Conservation (phyloP, 2,329 filamentous ascomycete genomes). For the Nemania sp. region DNA sequence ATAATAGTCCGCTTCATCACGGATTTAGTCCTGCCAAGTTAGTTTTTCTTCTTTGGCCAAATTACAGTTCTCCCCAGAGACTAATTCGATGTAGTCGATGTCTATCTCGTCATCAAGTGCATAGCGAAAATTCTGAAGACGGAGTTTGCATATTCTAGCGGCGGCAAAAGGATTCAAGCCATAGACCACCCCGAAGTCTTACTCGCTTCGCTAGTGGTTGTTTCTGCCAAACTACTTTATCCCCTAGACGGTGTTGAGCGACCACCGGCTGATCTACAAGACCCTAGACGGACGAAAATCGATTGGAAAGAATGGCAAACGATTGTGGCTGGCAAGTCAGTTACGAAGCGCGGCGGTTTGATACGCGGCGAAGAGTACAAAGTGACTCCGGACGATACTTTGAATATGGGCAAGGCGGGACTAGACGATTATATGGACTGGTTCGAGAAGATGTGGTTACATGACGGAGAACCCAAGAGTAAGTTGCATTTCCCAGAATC, state of each 20-base stretch:
- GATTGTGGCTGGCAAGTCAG: slow-evolving; percentile 45
- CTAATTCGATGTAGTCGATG: slow-evolving; percentile 58
- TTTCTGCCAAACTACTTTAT: slow-evolving; percentile 78
- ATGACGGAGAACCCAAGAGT: slow-evolving; percentile 47
- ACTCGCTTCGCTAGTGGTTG: slow-evolving; percentile 69
- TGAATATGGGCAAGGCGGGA: slow-evolving; percentile 57
- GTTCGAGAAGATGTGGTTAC: slow-evolving; percentile 69
- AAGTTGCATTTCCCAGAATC: slow-evolving; percentile 22
- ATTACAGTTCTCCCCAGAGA: background rate
- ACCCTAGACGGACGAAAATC: slow-evolving; percentile 63
- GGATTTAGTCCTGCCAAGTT: slow-evolving; percentile 75
- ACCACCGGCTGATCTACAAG: slow-evolving; percentile 51
- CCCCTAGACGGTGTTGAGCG: slow-evolving; percentile 67
- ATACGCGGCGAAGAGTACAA: slow-evolving; percentile 37
- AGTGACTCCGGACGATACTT: slow-evolving; percentile 37
- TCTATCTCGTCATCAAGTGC: slow-evolving; percentile 61
- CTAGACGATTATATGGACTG: slow-evolving; percentile 80
- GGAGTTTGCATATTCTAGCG: slow-evolving; percentile 60
- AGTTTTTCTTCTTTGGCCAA: background rate
- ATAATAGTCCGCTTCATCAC: slow-evolving; percentile 71
- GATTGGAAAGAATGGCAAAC: slow-evolving; percentile 74
- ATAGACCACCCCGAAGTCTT: slow-evolving; percentile 74
- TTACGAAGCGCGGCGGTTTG: slow-evolving; percentile 27
- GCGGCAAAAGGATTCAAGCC: slow-evolving; percentile 48
- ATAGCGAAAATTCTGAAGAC: slow-evolving; percentile 56